Percentiles rank a stretch among this genome's conserved stretches.
These are phyloP conservation scores for Coniochaeta sp. DNA, from an alignment of 2,329 filamentous ascomycete species.

Conservation along the genomic window DNA sequence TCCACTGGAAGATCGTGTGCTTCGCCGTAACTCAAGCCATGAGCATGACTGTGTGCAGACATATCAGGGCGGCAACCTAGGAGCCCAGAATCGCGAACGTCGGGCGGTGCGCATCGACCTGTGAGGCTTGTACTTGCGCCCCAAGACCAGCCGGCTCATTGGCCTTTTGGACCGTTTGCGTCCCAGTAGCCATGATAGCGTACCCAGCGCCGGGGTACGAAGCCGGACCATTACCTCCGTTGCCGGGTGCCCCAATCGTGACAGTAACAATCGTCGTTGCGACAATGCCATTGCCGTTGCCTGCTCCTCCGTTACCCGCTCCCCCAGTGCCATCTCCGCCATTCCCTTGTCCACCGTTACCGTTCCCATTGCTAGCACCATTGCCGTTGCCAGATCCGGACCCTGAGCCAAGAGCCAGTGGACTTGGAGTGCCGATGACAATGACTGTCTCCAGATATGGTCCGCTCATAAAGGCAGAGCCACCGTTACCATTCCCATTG, in stretches of 20 bases:
- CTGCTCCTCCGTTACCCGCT: conserved; percentile 4
- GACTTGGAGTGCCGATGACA: conserved; percentile 4
- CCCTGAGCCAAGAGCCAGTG: conserved; percentile 2
- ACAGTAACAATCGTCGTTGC: neutral
- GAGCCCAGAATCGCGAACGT: neutral
- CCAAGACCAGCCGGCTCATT: neutral
- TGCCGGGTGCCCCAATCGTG: neutral
- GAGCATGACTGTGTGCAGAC: neutral
- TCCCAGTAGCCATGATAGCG: neutral
- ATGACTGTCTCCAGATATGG: conserved; percentile 2
- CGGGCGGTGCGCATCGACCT: neutral
- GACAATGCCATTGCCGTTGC: conserved; percentile 1
- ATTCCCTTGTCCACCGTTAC: conserved; percentile 1
- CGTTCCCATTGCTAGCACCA: conserved; percentile 4
- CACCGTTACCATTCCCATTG: neutral
- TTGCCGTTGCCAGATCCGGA: conserved; percentile 5
- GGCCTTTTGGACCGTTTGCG: neutral
- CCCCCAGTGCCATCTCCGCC: conserved; percentile 5
- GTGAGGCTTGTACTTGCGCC: neutral
- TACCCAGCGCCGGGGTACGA: neutral
- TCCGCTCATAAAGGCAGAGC: neutral
- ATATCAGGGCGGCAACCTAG: neutral
- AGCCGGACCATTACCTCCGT: neutral
- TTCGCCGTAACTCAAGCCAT: neutral
- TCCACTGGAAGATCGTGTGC: neutral